phyloP scores from a whole-genome alignment of 23 red algal genomes.

The Porphyridium purpureum region DNA sequence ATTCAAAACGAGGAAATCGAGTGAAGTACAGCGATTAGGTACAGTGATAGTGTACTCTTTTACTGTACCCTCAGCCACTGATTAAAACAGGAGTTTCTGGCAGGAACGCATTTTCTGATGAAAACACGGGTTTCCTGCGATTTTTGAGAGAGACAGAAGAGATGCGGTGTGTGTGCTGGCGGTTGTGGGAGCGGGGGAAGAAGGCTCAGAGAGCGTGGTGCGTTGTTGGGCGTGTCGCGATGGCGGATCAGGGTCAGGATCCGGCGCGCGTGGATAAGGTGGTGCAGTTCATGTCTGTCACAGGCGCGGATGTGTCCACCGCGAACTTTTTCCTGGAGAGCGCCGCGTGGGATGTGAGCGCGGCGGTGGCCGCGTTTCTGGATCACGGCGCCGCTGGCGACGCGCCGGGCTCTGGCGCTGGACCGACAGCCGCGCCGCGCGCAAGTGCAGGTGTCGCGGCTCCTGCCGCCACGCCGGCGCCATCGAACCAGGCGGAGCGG shows the following conservation, averaged over 20 bases:
- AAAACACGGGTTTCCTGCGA: too few species aligned
- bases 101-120: too few species aligned
- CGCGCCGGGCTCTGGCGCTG: not conserved
- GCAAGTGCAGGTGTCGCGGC: slow-evolving; percentile 1
- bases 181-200: too few species aligned
- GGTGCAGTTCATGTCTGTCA: slow-evolving; percentile 42
- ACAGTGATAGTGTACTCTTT: too few species aligned
- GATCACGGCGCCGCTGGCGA: slow-evolving; percentile 11
- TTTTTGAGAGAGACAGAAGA: too few species aligned
- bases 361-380: slow-evolving; percentile 51
- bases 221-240: not conserved
- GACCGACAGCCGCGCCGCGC: not conserved
- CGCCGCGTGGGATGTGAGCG: slow-evolving; percentile 26
- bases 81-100: too few species aligned
- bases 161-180: too few species aligned
- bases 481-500: too few species aligned
- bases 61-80: too few species aligned
- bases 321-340: slow-evolving; percentile 44
- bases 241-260: not conserved
- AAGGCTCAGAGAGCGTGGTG: too few species aligned
- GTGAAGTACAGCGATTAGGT: too few species aligned
- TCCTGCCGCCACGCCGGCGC: not conserved
- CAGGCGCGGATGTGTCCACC: slow-evolving; percentile 28
- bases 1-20: too few species aligned
- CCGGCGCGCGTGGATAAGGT: slow-evolving; percentile 2